Evolutionary conservation across 768 basidiomycete species (phyloP).

Genomic region (Candolleomyces aberdarensis): DNA sequence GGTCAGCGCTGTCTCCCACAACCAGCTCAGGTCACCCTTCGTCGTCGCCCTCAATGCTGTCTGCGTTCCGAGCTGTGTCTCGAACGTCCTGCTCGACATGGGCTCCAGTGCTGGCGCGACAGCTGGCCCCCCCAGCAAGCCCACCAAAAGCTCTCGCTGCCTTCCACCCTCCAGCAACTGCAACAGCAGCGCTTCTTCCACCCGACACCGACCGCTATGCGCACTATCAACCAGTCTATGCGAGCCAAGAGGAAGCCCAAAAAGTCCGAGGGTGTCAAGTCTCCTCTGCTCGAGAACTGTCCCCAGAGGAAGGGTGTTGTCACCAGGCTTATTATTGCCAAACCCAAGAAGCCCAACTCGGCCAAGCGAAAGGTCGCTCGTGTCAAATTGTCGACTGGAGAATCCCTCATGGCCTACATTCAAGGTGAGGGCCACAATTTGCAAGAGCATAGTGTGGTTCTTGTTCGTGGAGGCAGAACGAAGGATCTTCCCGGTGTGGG

Average conservation of each 20-base stretch:
- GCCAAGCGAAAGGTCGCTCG: constrained; percentile 96
- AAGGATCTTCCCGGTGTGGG: constrained; percentile 98
- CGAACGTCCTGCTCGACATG: constrained; percentile 23
- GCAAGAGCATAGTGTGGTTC: constrained; percentile 95
- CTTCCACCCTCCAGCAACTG: constrained; percentile 1
- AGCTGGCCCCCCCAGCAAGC: constrained; percentile 8
- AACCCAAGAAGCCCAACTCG: constrained; percentile 98
- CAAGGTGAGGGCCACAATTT: constrained; percentile 97
- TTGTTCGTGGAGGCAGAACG: constrained; percentile 92
- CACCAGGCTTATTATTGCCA: constrained; percentile 72
- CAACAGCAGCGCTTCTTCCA: constrained; percentile 44
- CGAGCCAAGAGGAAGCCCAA: constrained; percentile 62
- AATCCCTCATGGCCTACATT: constrained; percentile 89
- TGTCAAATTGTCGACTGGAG: constrained; percentile 88
- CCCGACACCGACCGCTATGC: constrained; percentile 49
- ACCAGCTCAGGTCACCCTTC: neutral
- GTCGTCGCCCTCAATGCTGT: constrained; percentile 29
- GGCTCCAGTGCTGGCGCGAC: constrained; percentile 22
- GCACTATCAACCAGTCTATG: constrained; percentile 88
- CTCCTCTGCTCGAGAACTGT: constrained; percentile 76
- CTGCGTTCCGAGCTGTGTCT: constrained; percentile 32
- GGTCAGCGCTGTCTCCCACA: neutral
- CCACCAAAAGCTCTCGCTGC: constrained; percentile 1
- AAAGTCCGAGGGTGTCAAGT: constrained; percentile 51
- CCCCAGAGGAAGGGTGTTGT: constrained; percentile 94